Evolutionary conservation across 352 stramenopile species (phyloP), one percentile per base, ranked within the genome.

Genomic region (Pythium rishiriense): DNA sequence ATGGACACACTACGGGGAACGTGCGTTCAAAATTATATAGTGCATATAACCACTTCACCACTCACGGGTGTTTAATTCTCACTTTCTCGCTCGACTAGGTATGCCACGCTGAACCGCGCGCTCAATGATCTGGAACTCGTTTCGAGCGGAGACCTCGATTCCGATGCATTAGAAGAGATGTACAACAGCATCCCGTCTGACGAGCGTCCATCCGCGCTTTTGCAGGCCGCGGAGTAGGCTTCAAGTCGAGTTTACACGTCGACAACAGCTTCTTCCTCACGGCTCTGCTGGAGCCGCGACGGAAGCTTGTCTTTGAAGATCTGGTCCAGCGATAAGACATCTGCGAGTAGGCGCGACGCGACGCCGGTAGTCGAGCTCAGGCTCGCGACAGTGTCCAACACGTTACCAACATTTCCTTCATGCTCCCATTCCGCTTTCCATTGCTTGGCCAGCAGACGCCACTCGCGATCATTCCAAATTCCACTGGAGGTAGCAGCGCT

Each of bases 281-380:
- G 71, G 46, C 82, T 81, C 43, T 90, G 81, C 35, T 76, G 78
- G 6, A 90, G 68, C 42, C 83, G 72, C 22, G 83, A 92, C 19
- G 75, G 76, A 35, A 92, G 64, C 54, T 89, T 90, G 37, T 90
- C 81, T 24, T 90, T 91, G 55, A 92, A 92, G 55, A 90, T 78
- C 52, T 91, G 73, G 24, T 88, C 75, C 24, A 92, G 62, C 6
- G 74, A 75, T 45, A 91, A 33, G 15, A 72, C 22, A n/a, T 67
- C 65, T 14, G 43, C 47, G 33, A 48, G 75, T 62, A 37, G 62
- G 29, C 14, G 71, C 60, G 48, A 81, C 46, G 51, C 62, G 24
- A 55, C 59, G 7, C 33, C 41, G 70, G 19, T 68, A 11, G 43
- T 55, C 65, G n/a, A 67, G 49, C 35, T 85, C 58, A 73, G 43